phyloP scores from a whole-genome alignment of 1,284 basidiomycete genomes.

The Irpex lacteus region DNA sequence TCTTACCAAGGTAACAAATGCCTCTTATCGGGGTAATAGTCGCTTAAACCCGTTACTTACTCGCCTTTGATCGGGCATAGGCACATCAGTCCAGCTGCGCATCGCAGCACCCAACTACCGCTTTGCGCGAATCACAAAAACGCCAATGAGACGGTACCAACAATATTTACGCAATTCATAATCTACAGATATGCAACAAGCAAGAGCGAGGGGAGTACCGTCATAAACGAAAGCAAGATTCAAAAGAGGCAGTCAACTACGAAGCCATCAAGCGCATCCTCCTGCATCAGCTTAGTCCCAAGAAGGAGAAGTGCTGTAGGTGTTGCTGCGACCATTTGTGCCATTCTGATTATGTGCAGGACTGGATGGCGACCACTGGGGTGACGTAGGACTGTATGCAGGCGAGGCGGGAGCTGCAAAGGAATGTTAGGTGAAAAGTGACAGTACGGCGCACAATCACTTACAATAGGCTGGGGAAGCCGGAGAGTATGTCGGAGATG shows the following conservation, averaged over 20 bases:
- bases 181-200: conserved; percentile 20
- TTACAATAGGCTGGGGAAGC: conserved; percentile 38
- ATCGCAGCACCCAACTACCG: not conserved
- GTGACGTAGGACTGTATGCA: conserved; percentile 80
- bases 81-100: not conserved
- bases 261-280: not conserved
- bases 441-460: conserved; percentile 42
- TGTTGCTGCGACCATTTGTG: conserved; percentile 34
- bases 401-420: conserved; percentile 74
- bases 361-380: conserved; percentile 78
- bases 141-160: not conserved
- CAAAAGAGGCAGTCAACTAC: conserved; percentile 3
- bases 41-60: not conserved
- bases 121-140: not conserved
- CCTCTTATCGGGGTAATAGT: not conserved
- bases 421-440: conserved; percentile 16
- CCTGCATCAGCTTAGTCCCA: conserved; percentile 41
- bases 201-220: conserved; percentile 19
- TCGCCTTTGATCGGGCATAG: not conserved
- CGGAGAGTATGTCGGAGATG: conserved; percentile 81
- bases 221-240: conserved; percentile 13
- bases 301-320: conserved; percentile 54
- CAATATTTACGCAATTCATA: conserved; percentile 8
- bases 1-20: not conserved
- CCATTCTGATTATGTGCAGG: conserved; percentile 57